These are phyloP conservation scores for Forsythia suspensa DNA, from an alignment of 257 asterid genomes.

Conservation along the genomic window DNA sequence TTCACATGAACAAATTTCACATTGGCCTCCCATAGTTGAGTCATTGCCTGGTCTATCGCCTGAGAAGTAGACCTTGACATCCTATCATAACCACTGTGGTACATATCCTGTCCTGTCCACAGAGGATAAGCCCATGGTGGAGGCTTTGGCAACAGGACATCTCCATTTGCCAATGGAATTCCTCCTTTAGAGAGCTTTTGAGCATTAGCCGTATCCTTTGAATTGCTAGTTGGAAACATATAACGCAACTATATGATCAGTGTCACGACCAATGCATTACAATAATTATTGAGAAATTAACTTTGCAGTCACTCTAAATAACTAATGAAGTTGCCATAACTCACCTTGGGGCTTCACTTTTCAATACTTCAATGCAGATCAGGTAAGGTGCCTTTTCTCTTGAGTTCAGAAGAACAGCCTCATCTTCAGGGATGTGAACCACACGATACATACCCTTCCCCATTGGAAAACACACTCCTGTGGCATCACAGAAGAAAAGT, in stretches of 20 bases:
- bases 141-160: conserved; percentile 90
- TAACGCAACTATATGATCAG: conserved; percentile 23
- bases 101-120: conserved; percentile 75
- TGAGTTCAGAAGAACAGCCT: conserved; percentile 97
- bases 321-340: conserved; percentile 14
- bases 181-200: conserved; percentile 98
- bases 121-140: conserved; percentile 99
- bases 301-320: conserved; percentile 10
- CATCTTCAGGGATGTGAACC: conserved; percentile 96
- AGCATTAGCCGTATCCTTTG: conserved; percentile 62
- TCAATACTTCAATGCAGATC: conserved; percentile 92
- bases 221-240: conserved; percentile 47
- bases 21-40: conserved; percentile 89
- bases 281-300: conserved; percentile 7
- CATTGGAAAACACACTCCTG: conserved; percentile 94
- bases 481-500: conserved; percentile 27
- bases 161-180: conserved; percentile 97
- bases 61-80: conserved; percentile 94
- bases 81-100: conserved; percentile 78
- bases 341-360: conserved; percentile 84
- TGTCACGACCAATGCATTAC: conserved; percentile 6
- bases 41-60: conserved; percentile 98
- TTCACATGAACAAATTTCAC: conserved; percentile 47
- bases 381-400: conserved; percentile 98
- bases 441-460: conserved; percentile 97